Percentiles rank a stretch among this genome's conserved stretches.
Evolutionary conservation across 257 asterid species (phyloP).

Genomic region (Capsicum pubescens): DNA sequence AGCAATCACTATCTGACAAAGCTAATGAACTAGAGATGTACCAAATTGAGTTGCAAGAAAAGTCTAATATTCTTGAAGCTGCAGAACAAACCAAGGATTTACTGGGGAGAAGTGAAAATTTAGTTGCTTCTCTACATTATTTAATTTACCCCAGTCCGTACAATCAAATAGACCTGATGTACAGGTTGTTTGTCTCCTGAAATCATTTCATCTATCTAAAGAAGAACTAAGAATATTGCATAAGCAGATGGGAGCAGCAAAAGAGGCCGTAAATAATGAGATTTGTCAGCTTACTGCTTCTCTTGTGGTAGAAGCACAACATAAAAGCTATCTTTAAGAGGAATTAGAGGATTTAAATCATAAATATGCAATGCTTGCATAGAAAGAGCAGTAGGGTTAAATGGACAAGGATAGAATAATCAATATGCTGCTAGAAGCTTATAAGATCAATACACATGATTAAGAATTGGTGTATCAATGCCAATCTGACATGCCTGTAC

Average conservation of each 20-base stretch:
- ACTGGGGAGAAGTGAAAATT: constrained; percentile 53
- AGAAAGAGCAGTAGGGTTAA: constrained; percentile 49
- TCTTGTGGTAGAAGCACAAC: constrained; percentile 64
- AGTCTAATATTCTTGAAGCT: constrained; percentile 68
- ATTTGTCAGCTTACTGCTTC: constrained; percentile 61
- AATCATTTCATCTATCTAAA: constrained; percentile 56
- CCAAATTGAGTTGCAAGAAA: not conserved
- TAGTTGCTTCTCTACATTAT: constrained; percentile 56
- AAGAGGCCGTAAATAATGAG: constrained; percentile 59
- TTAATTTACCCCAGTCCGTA: constrained; percentile 72
- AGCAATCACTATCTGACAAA: constrained; percentile 43
- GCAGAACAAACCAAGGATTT: constrained; percentile 62
- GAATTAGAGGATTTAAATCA: constrained; percentile 67
- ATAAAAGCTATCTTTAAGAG: constrained; percentile 53
- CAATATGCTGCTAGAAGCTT: constrained; percentile 66
- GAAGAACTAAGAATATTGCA: constrained; percentile 65
- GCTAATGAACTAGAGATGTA: no score
- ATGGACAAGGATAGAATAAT: constrained; percentile 63
- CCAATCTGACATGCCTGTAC: constrained; percentile 48
- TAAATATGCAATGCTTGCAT: constrained; percentile 50
- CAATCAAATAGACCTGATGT: constrained; percentile 54
- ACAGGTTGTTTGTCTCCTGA: constrained; percentile 63
- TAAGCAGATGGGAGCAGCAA: constrained; percentile 54
- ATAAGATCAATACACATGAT: constrained; percentile 55
- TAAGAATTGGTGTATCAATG: constrained; percentile 43